These are phyloP conservation scores for Yarrowia keelungensis DNA, from an alignment of 805 yeast species.

Conservation along the genomic window DNA sequence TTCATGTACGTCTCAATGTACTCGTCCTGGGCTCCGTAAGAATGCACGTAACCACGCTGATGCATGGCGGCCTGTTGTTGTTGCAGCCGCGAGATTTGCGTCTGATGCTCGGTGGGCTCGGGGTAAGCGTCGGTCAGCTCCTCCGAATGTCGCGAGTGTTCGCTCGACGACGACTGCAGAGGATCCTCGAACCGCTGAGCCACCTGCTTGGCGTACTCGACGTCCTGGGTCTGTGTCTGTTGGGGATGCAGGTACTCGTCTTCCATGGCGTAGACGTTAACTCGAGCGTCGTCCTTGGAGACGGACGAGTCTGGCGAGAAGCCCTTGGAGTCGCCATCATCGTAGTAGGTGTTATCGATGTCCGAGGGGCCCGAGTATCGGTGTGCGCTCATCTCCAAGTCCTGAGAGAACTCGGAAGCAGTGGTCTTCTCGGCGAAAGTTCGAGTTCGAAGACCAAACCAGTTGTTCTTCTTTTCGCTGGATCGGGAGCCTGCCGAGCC, in stretches of 20 bases:
- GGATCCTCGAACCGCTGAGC: slow-evolving; percentile 38
- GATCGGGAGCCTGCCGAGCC: slow-evolving; percentile 30
- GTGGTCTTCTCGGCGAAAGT: slow-evolving; percentile 26
- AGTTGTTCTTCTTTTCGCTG: slow-evolving; percentile 32
- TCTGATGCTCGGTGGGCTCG: slow-evolving; percentile 22
- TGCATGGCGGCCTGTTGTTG: slow-evolving; percentile 34
- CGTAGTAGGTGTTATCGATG: slow-evolving; percentile 24
- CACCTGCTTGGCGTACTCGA: slow-evolving; percentile 32
- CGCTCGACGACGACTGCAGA: slow-evolving; percentile 10
- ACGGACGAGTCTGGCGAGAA: slow-evolving; percentile 23
- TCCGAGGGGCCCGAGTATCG: slow-evolving; percentile 29
- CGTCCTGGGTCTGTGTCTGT: slow-evolving; percentile 9
- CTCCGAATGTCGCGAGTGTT: slow-evolving; percentile 16
- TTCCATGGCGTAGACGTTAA: slow-evolving; percentile 29
- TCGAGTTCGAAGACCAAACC: slow-evolving; percentile 34
- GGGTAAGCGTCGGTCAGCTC: slow-evolving; percentile 18
- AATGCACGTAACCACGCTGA: slow-evolving; percentile 20
- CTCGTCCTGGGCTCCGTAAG: slow-evolving; percentile 35
- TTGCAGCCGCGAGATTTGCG: slow-evolving; percentile 11
- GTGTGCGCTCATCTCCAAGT: slow-evolving; percentile 22
- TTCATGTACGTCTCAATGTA: slow-evolving; percentile 36
- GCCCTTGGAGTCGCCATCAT: slow-evolving; percentile 24
- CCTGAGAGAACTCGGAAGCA: slow-evolving; percentile 21
- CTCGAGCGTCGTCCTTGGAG: slow-evolving; percentile 20
- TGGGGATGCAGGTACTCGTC: slow-evolving; percentile 24